Base-by-base conservation (phyloP, 179 eudicot genomes). In the Heliamphora pulchella region DNA sequence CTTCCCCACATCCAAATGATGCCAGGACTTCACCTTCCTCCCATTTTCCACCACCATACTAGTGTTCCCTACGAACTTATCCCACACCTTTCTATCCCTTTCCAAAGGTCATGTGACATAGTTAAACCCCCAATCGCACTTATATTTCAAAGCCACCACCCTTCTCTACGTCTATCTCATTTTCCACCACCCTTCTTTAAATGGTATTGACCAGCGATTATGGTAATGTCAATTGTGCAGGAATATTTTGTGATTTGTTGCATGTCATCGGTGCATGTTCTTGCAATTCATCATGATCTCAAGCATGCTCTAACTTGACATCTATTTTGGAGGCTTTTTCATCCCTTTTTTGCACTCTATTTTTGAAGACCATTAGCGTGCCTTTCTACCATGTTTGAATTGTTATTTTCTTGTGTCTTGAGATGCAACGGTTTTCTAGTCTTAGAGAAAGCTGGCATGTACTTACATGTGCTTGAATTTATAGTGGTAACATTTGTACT, bases 401-500 rank as follows among this genome's bases (percentile, higher is more conserved):
- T 55, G 54, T 31, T 11, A 18, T 44, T 22, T 50, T 18, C n/a
- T 44, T n/a, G 6, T 75, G 75, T 44, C 7, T 17, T 62, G 69
- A 20, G 41, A 65, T 75, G 39, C 51, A 8, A 47, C 66, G 71
- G 43, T 55, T 83, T 76, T 58, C 54, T 81, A 65, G 65, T 8
- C n/a, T 64, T 73, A 75, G 58, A 80, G 74, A 66, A 75, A 54
- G 81, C 48, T 57, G 59, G 4, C 47, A n/a, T 59, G 39, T 44
- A 10, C 55, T 78, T 46, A 18, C 47, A 74, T 62, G 8, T 58
- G 54, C 57, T 62, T 69, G 11, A 0, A 57, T 39, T 22, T 31
- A 58, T 79, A 46, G 55, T 68, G 68, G n/a, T 87, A 54, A 73
- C 69, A 64, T n/a, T 71, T 55, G 79, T 31, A 6, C 44, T 70